Evolutionary conservation across 73 alveolate species (phyloP), one percentile per base, ranked within the genome.

Genomic region (Paramecium pentaurelia): DNA sequence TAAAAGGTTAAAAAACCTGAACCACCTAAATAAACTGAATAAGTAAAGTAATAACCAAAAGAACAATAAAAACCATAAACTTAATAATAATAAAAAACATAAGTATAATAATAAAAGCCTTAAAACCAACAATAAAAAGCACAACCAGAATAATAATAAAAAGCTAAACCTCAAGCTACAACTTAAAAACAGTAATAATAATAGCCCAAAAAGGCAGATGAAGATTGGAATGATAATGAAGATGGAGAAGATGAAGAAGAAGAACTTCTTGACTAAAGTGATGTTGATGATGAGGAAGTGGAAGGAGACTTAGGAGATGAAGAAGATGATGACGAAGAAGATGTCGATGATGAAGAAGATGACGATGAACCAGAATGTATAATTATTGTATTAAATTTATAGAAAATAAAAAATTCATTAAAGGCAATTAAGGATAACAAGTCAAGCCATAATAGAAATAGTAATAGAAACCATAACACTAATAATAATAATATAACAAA

Each of bases 301-400:
- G 84, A 32, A 11, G 51, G 1, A 6, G 84, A 60, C 8, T 49
- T 49, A 49, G 60, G 22, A 83, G 49, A 95, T 34, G 34, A 94
- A 3, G 86, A 32, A 38, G 95, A 77, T 8, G 93, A 47, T 37
- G 95, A 58, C 9, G 87, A 60, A 60, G 93, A 47, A 34, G 94
- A 92, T 28, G 86, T 60, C 14, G 95, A 87, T 86, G 96, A 86
- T 58, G 95, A 70, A 18, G 97, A 94, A 36, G 92, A 60, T 28
- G 84, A 64, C 12, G 38, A 94, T n/a, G 96, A 49, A 87, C 44
- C 88, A 18, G 11, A 64, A 32, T 40, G 32, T 47, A 22, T 16
- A 16, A 36, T 80, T 20, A 3, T 20, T 6, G 49, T 80, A 42
- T 49, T 10, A 16, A 80, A 1, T 25, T 80, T 45, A 5, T 80